Conservation (phyloP, 352 stramenopile genomes). For the Pythium sp. region DNA sequence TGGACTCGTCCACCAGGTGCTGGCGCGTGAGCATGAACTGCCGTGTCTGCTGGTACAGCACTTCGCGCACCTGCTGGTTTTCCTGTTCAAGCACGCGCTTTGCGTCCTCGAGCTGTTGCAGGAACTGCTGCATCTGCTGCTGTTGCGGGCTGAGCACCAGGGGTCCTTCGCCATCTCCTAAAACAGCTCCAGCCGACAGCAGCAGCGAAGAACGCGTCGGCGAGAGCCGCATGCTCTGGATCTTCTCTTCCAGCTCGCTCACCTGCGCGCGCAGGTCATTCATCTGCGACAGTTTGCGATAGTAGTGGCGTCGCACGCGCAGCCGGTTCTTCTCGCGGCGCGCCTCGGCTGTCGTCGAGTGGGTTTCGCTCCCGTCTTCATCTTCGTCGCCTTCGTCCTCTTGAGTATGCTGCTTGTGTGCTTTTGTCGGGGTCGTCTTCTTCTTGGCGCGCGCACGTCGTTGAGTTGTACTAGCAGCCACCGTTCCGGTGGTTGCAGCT, state of each 20-base stretch:
- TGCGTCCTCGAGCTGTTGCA: slow-evolving; percentile 10
- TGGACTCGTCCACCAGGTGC: slow-evolving; percentile 8
- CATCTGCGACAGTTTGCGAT: slow-evolving; percentile 21
- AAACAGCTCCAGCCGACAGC: background rate
- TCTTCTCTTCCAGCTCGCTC: slow-evolving; percentile 18
- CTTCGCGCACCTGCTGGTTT: slow-evolving; percentile 13
- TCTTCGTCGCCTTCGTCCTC: background rate
- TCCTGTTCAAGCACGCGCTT: slow-evolving; percentile 9
- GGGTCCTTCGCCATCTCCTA: background rate
- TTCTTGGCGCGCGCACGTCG: slow-evolving; percentile 5
- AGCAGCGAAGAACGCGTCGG: background rate
- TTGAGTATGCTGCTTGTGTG: background rate
- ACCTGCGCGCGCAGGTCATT: slow-evolving; percentile 19
- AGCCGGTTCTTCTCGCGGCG: slow-evolving; percentile 21
- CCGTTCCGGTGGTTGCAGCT: background rate
- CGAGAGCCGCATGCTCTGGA: slow-evolving; percentile 3
- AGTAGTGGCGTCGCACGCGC: slow-evolving; percentile 23
- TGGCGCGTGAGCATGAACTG: slow-evolving; percentile 16
- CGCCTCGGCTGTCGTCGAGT: slow-evolving; percentile 9
- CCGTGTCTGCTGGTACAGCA: slow-evolving; percentile 13
- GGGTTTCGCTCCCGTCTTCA: background rate
- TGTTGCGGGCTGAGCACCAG: slow-evolving; percentile 1
- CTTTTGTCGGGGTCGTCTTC: background rate
- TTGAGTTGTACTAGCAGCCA: background rate
- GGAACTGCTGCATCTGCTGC: slow-evolving; percentile 2